Percentiles rank a stretch among this genome's conserved stretches.
phyloP scores from a whole-genome alignment of 192 early-diverging fungal species.

The Dissophora globulifera region DNA sequence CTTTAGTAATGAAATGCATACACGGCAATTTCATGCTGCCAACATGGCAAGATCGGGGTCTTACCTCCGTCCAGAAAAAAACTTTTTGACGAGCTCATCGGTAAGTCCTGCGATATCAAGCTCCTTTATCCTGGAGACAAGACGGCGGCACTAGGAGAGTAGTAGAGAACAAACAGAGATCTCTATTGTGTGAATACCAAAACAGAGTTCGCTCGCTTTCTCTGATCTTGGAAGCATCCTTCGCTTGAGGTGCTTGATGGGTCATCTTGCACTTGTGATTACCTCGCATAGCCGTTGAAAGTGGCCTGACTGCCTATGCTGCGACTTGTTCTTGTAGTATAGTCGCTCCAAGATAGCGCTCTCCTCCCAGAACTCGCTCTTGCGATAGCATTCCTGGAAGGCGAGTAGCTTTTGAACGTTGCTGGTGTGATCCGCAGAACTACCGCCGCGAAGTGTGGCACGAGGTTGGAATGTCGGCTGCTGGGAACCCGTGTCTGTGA shows the following conservation, averaged over 20 bases:
- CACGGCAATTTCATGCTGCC: not conserved
- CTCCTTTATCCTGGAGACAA: constrained; percentile 29
- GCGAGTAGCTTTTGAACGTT: constrained; percentile 31
- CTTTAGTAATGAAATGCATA: too few species aligned
- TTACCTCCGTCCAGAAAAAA: constrained; percentile 33
- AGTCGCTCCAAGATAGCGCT: constrained; percentile 53
- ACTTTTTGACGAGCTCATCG: constrained; percentile 34
- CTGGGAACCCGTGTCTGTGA: not conserved
- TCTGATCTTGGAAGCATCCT: too few species aligned
- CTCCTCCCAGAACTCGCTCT: constrained; percentile 57
- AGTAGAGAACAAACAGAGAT: not conserved
- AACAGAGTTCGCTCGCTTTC: too few species aligned
- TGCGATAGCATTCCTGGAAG: constrained; percentile 48
- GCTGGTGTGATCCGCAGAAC: constrained; percentile 13
- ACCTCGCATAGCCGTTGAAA: constrained; percentile 58
- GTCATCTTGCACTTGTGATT: not conserved
- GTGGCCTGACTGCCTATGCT: constrained; percentile 52
- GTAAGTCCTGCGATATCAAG: constrained; percentile 17
- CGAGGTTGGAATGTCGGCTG: constrained; percentile 34
- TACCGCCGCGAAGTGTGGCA: constrained; percentile 5
- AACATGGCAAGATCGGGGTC: not conserved
- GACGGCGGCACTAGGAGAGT: constrained; percentile 31
- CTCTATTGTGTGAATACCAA: not conserved
- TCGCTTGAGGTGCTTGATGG: too few species aligned
- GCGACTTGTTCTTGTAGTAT: constrained; percentile 62